phyloP scores from a whole-genome alignment of 73 alveolate species.

The Paramecium caudatum region DNA sequence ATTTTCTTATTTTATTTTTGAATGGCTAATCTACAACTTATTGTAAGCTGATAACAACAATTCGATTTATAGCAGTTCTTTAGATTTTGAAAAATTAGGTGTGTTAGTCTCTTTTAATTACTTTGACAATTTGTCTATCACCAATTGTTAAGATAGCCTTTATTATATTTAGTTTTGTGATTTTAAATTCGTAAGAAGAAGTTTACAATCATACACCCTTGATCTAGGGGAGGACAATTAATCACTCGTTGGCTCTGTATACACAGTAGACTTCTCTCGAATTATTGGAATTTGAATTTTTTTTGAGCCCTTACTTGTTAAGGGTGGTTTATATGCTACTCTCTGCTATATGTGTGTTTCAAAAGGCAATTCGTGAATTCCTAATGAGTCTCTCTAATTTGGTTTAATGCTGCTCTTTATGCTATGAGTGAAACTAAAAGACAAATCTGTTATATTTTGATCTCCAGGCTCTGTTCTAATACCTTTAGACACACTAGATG shows the following conservation, averaged over 20 bases:
- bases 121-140: background rate
- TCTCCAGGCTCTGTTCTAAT: conserved; percentile 26
- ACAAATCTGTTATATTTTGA: background rate
- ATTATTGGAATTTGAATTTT: background rate
- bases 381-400: background rate
- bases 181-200: background rate
- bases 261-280: background rate
- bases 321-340: background rate
- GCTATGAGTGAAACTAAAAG: conserved; percentile 27
- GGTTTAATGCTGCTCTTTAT: background rate
- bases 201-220: conserved; percentile 10
- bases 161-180: background rate
- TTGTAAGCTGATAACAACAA: conserved; percentile 4
- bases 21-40: conserved; percentile 16
- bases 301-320: background rate
- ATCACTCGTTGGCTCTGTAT: background rate
- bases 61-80: background rate
- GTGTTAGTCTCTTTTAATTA: background rate
- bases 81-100: background rate
- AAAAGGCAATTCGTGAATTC: too few relatives aligned
- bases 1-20: background rate
- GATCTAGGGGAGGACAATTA: conserved; percentile 43
- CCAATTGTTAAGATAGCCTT: background rate
- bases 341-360: background rate
- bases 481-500: background rate